Conservation (phyloP, 768 basidiomycete species). For the Trametopsis cervina region DNA sequence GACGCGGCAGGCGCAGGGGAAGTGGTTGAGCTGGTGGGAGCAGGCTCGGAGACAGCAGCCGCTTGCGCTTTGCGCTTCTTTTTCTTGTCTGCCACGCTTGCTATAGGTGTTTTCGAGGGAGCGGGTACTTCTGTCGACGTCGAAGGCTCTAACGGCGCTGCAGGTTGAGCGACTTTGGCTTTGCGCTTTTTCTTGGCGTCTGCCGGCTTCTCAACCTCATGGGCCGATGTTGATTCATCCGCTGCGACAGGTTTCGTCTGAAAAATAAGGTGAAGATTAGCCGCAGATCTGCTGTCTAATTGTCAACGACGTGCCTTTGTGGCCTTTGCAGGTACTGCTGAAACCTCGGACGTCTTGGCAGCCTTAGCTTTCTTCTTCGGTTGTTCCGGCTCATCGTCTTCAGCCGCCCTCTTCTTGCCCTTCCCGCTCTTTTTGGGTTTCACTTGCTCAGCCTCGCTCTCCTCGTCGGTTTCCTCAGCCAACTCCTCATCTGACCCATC, state of each 20-base stretch:
- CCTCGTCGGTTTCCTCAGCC: conserved; percentile 19
- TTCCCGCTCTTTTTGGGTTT: conserved; percentile 15
- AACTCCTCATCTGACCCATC: conserved; percentile 22
- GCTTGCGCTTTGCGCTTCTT: conserved; percentile 11
- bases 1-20: background rate
- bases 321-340: background rate
- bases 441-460: conserved; percentile 13
- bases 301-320: no score
- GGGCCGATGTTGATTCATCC: background rate
- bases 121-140: conserved; percentile 2
- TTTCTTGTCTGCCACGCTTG: conserved; percentile 8
- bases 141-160: no score
- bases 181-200: conserved; percentile 19
- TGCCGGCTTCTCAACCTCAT: background rate
- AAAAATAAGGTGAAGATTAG: no score
- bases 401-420: conserved; percentile 29
- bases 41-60: background rate
- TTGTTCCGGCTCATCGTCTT: conserved; percentile 29
- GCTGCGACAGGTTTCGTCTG: no score
- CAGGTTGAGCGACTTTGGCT: conserved; percentile 8
- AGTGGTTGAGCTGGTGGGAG: conserved; percentile 4
- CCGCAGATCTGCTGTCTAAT: no score
- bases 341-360: background rate
- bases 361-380: conserved; percentile 33
- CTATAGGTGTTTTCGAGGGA: background rate